Evolutionary conservation across 306 rosid species (phyloP).

Genomic region (Castanea mollissima): DNA sequence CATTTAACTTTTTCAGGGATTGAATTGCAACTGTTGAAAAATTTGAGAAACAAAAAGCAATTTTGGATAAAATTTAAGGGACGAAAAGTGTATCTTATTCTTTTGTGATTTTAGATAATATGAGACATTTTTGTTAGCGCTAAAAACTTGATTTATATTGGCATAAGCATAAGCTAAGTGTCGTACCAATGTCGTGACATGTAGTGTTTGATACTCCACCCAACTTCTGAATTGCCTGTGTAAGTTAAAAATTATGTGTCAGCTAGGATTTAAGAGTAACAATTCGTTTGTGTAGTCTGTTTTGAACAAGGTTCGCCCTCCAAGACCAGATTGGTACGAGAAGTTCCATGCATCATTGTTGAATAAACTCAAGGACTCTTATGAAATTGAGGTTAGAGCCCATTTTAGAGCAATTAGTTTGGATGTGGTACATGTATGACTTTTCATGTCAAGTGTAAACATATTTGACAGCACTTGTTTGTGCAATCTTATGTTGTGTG

Average conservation of each 20-base stretch:
- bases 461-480: background rate
- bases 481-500: slow-evolving; percentile 19
- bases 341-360: slow-evolving; percentile 63
- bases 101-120: too few relatives aligned
- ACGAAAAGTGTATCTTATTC: too few relatives aligned
- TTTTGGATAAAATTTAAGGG: too few relatives aligned
- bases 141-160: too few relatives aligned
- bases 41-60: too few relatives aligned
- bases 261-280: background rate
- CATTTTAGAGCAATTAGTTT: background rate
- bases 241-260: background rate
- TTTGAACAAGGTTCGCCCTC: slow-evolving; percentile 61
- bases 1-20: too few relatives aligned
- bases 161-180: too few relatives aligned
- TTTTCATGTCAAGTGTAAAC: background rate
- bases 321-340: slow-evolving; percentile 81
- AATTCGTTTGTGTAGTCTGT: slow-evolving; percentile 30
- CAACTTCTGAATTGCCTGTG: too few relatives aligned
- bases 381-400: slow-evolving; percentile 66
- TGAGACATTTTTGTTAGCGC: too few relatives aligned
- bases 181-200: too few relatives aligned
- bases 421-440: background rate
- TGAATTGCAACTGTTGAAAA: too few relatives aligned
- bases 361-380: slow-evolving; percentile 41
- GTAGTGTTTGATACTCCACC: too few relatives aligned